Conservation (phyloP, 176 grass and related monocot genomes). For the Triticum dicoccoides region DNA sequence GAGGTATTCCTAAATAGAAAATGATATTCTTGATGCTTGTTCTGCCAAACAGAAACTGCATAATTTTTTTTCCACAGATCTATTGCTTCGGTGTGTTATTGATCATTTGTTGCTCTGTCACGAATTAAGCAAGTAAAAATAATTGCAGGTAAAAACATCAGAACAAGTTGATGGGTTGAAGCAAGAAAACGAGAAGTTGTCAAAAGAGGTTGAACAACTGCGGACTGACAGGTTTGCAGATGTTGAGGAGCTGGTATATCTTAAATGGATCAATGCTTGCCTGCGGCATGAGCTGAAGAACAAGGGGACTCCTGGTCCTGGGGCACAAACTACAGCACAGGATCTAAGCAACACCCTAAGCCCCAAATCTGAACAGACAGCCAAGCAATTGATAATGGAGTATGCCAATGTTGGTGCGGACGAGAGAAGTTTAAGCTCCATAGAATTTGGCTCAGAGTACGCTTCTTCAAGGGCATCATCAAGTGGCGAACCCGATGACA, state of each 20-base stretch:
- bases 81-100: slow-evolving; percentile 4
- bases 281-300: slow-evolving; percentile 86
- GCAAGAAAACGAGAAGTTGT: slow-evolving; percentile 70
- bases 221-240: slow-evolving; percentile 67
- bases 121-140: slow-evolving; percentile 31
- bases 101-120: slow-evolving; percentile 16
- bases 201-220: slow-evolving; percentile 71
- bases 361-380: slow-evolving; percentile 74
- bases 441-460: slow-evolving; percentile 77
- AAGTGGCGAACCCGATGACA: slow-evolving; percentile 54
- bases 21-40: slow-evolving; percentile 21
- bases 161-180: slow-evolving; percentile 57
- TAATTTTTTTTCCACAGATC: slow-evolving; percentile 23
- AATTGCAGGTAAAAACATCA: slow-evolving; percentile 60
- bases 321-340: slow-evolving; percentile 57
- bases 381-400: slow-evolving; percentile 91
- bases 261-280: slow-evolving; percentile 99
- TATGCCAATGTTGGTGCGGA: slow-evolving; percentile 63
- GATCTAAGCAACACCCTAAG: slow-evolving; percentile 85
- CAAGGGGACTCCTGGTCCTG: slow-evolving; percentile 34
- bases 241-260: slow-evolving; percentile 93
- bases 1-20: slow-evolving; percentile 8
- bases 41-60: slow-evolving; percentile 23
- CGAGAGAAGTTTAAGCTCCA: slow-evolving; percentile 33
- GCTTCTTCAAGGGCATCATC: slow-evolving; percentile 59